Base-by-base conservation (phyloP, 805 yeast genomes). In the Cyberlindnera mrakii region DNA sequence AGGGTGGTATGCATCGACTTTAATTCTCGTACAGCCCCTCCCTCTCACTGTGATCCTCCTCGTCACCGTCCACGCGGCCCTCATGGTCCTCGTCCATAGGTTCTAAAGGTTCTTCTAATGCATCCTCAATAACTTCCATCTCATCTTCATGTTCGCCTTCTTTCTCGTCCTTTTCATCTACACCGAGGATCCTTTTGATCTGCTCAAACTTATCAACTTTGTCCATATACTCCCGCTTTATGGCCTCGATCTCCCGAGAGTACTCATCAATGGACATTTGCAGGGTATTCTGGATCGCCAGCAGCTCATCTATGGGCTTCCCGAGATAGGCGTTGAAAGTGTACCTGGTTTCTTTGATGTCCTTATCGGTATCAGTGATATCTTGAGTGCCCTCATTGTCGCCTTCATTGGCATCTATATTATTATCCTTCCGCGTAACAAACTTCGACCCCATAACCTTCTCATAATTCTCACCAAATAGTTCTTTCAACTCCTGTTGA, bases 181-280 rank as follows among this genome's bases (percentile, higher is more conserved):
- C 25, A n/a, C 47, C 51, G 4, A 43, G 40, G 17, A 46, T 44
- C 18, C 20, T 30, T 42, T 41, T 51, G 29, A 47, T 46, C 18
- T 41, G 35, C n/a, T 51, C 49, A 23, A 49, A 46, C 40, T 41
- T 43, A 6, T n/a, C 29, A n/a, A 45, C 41, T 20, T 40, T 51
- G 13, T 49, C 53, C 16, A 30, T n/a, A 33, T 43, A 49, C 27
- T 40, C 40, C 23, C 14, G 17, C 17, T 42, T 47, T 13, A 51
- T 7, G 8, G 42, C 30, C 23, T 16, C 13, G n/a, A 51, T 43
- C 38, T 49, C 47, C 7, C 14, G 16, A 10, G 45, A 45, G 15
- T 46, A 46, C 20, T 40, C 37, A 3, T 40, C 36, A 1, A 47
- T 37, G 16, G 29, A 35, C 33, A 17, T 39, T 25, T 33, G 18